These are phyloP conservation scores for Dothiorella sarmentorum DNA, from an alignment of 2,329 filamentous ascomycete genomes.

Conservation along the genomic window DNA sequence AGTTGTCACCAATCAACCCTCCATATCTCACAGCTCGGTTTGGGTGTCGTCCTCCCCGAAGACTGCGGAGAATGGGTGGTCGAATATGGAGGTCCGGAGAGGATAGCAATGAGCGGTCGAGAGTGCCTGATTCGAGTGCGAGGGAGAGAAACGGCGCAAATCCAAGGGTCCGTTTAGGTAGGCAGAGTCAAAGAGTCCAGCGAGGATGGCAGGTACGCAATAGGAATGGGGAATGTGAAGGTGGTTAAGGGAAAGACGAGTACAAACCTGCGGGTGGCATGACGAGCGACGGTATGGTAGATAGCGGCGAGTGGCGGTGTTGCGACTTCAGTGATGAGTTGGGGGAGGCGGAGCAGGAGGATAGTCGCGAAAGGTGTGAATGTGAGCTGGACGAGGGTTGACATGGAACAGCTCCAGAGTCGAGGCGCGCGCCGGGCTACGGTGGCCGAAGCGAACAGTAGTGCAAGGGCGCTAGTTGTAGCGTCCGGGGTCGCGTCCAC, in stretches of 20 bases:
- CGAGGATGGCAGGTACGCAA: not conserved
- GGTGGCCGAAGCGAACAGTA: too few species aligned
- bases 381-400: too few species aligned
- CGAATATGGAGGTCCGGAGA: not conserved
- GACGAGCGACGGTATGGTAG: not conserved
- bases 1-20: too few species aligned
- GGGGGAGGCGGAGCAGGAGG: not conserved
- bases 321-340: not conserved
- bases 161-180: not conserved
- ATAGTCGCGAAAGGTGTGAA: not conserved
- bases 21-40: too few species aligned
- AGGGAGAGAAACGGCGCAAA: not conserved
- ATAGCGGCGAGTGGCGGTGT: not conserved
- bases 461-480: too few species aligned
- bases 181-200: not conserved
- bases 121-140: too few species aligned
- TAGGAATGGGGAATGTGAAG: not conserved
- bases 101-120: too few species aligned
- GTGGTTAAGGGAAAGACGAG: not conserved
- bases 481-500: too few species aligned
- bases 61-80: too few species aligned
- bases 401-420: too few species aligned
- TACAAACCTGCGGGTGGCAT: slow-evolving; percentile 17
- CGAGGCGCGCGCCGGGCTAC: too few species aligned
- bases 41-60: too few species aligned